Percentiles rank a stretch among this genome's conserved stretches.
Conservation (phyloP, 2,329 filamentous ascomycete genomes). For the Calonectria leucothoes region DNA sequence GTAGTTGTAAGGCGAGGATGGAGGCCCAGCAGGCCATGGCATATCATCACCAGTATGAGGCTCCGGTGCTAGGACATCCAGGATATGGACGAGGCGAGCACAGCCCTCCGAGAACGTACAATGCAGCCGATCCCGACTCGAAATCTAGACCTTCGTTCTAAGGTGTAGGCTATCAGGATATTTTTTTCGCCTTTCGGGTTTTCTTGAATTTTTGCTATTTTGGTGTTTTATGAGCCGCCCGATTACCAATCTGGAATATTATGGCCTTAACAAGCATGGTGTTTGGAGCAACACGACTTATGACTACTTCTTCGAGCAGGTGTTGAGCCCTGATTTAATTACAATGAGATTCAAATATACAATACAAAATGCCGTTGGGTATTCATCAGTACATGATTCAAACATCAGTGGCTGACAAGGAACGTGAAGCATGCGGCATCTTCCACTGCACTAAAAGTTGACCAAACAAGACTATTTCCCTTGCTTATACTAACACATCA, state of each 20-base stretch:
- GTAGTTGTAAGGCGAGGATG: conserved; percentile 8
- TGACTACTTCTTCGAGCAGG: neutral
- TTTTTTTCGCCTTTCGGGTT: neutral
- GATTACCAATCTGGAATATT: neutral
- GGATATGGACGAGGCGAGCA: neutral
- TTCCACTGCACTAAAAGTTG: neutral
- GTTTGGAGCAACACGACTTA: neutral
- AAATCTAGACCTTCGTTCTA: neutral
- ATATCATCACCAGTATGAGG: neutral
- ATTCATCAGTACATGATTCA: neutral
- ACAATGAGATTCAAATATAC: neutral
- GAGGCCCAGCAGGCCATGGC: neutral
- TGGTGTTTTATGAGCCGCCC: neutral
- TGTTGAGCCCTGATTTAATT: neutral
- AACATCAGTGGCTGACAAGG: neutral
- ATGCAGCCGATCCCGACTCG: neutral
- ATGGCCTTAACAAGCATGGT: neutral
- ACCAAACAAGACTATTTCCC: too few species aligned
- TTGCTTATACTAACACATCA: neutral
- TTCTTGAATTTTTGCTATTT: neutral
- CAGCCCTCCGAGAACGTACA: conserved; percentile 1
- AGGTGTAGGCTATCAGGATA: neutral
- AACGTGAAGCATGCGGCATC: neutral
- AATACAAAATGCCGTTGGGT: neutral
- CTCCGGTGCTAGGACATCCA: conserved; percentile 3